Base-by-base conservation (phyloP, 305 asterid genomes). In the Lippia alba region DNA sequence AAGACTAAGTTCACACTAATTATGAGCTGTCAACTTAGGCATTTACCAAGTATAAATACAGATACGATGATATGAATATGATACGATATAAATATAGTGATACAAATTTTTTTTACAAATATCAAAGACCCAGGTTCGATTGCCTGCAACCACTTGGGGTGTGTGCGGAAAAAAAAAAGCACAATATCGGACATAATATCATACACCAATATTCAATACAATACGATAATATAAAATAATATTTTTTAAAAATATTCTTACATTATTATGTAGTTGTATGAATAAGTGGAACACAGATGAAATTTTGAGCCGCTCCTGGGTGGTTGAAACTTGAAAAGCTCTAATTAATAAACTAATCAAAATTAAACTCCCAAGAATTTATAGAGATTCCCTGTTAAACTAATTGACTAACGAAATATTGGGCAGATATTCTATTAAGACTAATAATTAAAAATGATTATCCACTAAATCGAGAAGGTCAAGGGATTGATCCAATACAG, bases 291-390 rank as follows among this genome's bases (percentile, higher is more conserved):
- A 51, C 6, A 12, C 53, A 48, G 0, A 48, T 4, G 17, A 48
- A 14, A 48, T 48, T 14, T 19, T 12, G 19, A 5, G 18, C 24
- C 12, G 30, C 56, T 4, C 17, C 4, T 16, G 6, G 24, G 56
- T 51, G 56, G 56, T 51, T 51, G 56, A 51, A 16, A 51, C 30
- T 51, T 51, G 56, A 51, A 16, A 51, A 55, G 36, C 34, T 55
- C 36, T 11, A 12, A 55, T 20, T 11, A 12, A 55, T 20, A 18
- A 54, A 8, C 34, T 55, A 20, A 55, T 39, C 10, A 39, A 24
- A 24, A 1, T 9, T 55, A 33, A 55, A 55, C 20, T 10, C 11
- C n/a, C n/a, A 6, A 8, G 9, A 55, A 12, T 55, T 19, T 33
- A 55, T 6, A 20, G 19, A 51, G 60, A 55, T 55, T 55, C 60